A percentile compares a stretch with the other conserved stretches of the same genome.
Conservation (phyloP, 2,329 filamentous ascomycete genomes). For the Thermoascus crustaceus region DNA sequence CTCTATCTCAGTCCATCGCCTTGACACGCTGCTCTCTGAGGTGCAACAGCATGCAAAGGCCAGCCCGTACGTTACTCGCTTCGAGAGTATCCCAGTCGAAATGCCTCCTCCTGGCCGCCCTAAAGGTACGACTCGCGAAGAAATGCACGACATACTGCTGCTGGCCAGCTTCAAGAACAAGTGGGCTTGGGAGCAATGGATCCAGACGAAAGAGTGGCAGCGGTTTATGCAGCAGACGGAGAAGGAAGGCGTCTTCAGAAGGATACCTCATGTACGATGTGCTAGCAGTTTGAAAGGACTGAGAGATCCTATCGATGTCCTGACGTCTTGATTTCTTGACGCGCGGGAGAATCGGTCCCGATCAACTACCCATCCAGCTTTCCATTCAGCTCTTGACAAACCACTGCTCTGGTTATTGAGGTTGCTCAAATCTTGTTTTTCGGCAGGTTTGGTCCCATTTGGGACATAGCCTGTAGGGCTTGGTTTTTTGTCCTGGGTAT, state of each 20-base stretch:
- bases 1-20: constrained; percentile 10
- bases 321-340: constrained; percentile 10
- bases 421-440: no score
- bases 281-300: constrained; percentile 18
- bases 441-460: no score
- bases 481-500: no score
- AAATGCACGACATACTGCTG: constrained; percentile 20
- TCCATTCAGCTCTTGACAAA: no score
- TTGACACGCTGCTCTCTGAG: constrained; percentile 18
- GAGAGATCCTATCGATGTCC: constrained; percentile 18
- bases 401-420: no score
- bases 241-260: constrained; percentile 16
- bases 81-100: constrained; percentile 19
- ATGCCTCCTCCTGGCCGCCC: constrained; percentile 13
- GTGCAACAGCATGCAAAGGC: constrained; percentile 16
- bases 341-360: no score
- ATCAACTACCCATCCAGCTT: no score
- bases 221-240: constrained; percentile 19
- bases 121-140: constrained; percentile 10
- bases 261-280: constrained; percentile 22
- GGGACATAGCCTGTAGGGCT: no score
- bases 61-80: constrained; percentile 17
- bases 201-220: constrained; percentile 20
- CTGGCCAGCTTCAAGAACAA: constrained; percentile 19
- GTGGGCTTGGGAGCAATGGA: constrained; percentile 17